Evolutionary conservation across 148 eudicot species (phyloP).

Genomic region (Drosera capensis): DNA sequence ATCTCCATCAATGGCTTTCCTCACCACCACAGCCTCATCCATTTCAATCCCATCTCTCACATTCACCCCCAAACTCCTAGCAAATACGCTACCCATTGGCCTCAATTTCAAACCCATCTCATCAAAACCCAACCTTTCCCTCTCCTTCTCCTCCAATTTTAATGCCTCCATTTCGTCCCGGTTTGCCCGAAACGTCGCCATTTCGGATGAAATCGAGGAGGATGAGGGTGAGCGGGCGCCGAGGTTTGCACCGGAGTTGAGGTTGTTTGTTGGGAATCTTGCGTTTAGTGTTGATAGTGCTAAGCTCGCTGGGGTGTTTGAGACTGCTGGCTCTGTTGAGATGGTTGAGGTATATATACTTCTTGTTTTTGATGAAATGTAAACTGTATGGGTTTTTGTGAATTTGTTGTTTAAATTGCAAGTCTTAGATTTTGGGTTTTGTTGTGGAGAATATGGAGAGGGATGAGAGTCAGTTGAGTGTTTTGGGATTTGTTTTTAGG

Average conservation of each 20-base stretch:
- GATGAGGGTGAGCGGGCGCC: slow-evolving; percentile 16
- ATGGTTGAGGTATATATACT: slow-evolving; percentile 58
- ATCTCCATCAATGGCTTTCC: not conserved
- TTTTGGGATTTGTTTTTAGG: too few species aligned
- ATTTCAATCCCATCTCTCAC: slow-evolving; percentile 28
- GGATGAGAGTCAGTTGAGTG: too few species aligned
- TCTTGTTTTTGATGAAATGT: not conserved
- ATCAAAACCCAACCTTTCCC: slow-evolving; percentile 3
- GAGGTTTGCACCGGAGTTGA: slow-evolving; percentile 43
- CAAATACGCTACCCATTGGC: slow-evolving; percentile 7
- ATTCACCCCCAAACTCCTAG: slow-evolving; percentile 18
- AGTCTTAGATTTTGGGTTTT: too few species aligned
- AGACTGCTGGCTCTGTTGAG: slow-evolving; percentile 51
- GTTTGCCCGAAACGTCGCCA: slow-evolving; percentile 24
- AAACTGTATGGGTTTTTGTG: not conserved
- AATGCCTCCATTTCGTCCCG: slow-evolving; percentile 12
- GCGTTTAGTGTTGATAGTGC: slow-evolving; percentile 66
- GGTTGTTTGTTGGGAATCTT: slow-evolving; percentile 66
- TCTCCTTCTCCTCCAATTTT: slow-evolving; percentile 4
- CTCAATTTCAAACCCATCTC: slow-evolving; percentile 4
- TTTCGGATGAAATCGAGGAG: slow-evolving; percentile 30
- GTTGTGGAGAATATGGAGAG: too few species aligned
- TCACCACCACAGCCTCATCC: slow-evolving; percentile 23
- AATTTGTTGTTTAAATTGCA: too few species aligned
- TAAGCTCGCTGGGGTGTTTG: slow-evolving; percentile 56